Base-by-base conservation (phyloP, 352 stramenopile species). In the Pythium guiyangense region DNA sequence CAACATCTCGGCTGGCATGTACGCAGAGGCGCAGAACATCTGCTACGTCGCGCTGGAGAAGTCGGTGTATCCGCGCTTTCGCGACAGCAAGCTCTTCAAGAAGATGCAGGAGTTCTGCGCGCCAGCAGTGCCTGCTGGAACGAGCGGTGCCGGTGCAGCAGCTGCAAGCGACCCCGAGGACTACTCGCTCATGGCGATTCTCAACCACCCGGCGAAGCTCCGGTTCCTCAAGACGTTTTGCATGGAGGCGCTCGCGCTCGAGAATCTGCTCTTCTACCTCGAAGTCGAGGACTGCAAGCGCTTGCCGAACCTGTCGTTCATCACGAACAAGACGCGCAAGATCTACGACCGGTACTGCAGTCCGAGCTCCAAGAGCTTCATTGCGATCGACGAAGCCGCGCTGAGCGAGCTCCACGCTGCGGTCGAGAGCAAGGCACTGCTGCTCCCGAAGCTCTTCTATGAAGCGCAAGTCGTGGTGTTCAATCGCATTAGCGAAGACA, bases 211-310 rank as follows among this genome's bases (percentile, higher is more conserved):
- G n/a, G 73, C 79, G 29, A 93, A 91, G 57, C 54, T 91, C 18
- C 79, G 79, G 0, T 93, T 91, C 47, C 77, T 93, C 61, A 93
- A 93, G 58, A 88, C 77, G n/a, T 93, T 88, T 55, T 93, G 84
- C 56, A 89, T 93, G 69, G 80, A 93, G 49, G 83, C 82, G 20
- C 54, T 93, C 4, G 74, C 78, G n/a, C 57, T 91, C 25, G 84
- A 93, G 59, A 93, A 93, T 44, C 50, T 93, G 48, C 77, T 93
- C 42, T 93, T 93, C 58, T 90, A 90, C 60, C 57, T 93, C 10
- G 84, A 93, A 40, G 84, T 93, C 11, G 84, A 93, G 49, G 84
- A 93, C 61, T 91, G 80, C 67, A 93, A 93, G 57, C 79, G 84
- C 0, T 53, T 93, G 42, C 84, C 84, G 1, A 93, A 93, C 54